Conservation (phyloP, 2,329 filamentous ascomycete species). For the Penicillium polonicum region DNA sequence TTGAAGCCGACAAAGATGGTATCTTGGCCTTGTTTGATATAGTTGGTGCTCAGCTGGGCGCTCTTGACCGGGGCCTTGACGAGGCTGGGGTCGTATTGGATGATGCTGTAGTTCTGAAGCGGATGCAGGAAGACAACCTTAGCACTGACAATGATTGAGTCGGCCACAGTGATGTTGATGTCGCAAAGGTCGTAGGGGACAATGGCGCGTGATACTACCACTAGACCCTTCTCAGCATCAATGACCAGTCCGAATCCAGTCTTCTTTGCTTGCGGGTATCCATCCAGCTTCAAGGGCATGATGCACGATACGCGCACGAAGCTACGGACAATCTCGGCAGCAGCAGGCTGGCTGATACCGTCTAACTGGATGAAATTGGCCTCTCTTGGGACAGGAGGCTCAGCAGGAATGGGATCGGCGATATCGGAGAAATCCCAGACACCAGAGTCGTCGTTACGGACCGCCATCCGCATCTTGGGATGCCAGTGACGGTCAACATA, state of each 20-base stretch:
- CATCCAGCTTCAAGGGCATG: conserved; percentile 94
- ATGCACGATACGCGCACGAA: conserved; percentile 91
- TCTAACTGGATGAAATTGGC: conserved; percentile 91
- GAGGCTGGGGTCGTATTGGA: conserved; percentile 89
- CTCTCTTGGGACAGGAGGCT: conserved; percentile 68
- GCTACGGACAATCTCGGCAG: conserved; percentile 89
- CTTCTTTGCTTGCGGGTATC: conserved; percentile 92
- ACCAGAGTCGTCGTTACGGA: conserved; percentile 84
- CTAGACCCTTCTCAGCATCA: conserved; percentile 91
- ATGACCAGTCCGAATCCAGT: conserved; percentile 97
- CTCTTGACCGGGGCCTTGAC: conserved; percentile 93
- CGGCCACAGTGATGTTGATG: conserved; percentile 92
- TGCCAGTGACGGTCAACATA: conserved; percentile 96
- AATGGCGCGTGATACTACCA: conserved; percentile 89
- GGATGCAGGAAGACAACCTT: conserved; percentile 96
- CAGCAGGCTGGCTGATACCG: conserved; percentile 80
- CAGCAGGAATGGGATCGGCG: conserved; percentile 73
- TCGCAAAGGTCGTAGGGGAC: conserved; percentile 97
- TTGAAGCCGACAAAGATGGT: conserved; percentile 99
- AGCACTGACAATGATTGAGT: conserved; percentile 90
- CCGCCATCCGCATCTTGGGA: conserved; percentile 86
- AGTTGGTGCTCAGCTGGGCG: conserved; percentile 75
- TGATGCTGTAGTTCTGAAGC: conserved; percentile 91
- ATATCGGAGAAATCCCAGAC: conserved; percentile 94
- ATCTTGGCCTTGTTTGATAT: conserved; percentile 87